A percentile compares a stretch with the other conserved stretches of the same genome.
These are phyloP conservation scores for Acacia crassicarpa DNA, from an alignment of 306 rosid species.

Conservation along the genomic window DNA sequence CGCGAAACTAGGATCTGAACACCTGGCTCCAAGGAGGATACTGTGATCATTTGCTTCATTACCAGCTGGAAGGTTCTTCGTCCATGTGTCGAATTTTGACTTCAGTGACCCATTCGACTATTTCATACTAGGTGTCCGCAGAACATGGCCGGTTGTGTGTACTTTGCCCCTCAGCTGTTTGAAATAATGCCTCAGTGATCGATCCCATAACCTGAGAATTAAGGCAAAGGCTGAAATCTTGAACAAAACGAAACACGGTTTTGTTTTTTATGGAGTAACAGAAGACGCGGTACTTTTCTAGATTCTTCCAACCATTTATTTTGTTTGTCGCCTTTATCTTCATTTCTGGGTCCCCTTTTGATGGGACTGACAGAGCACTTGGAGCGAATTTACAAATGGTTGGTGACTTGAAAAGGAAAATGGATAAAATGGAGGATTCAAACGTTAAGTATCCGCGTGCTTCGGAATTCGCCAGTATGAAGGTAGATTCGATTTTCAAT, in stretches of 20 bases:
- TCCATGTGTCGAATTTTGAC: neutral
- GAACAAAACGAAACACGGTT: slow-evolving; percentile 21
- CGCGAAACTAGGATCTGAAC: neutral
- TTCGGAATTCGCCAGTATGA: neutral
- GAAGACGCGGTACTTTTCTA: slow-evolving; percentile 21
- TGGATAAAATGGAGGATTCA: neutral
- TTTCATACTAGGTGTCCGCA: neutral
- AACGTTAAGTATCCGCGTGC: neutral
- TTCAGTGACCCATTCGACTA: neutral
- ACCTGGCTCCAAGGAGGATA: neutral
- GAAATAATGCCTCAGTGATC: neutral
- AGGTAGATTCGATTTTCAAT: slow-evolving; percentile 2
- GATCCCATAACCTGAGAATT: neutral
- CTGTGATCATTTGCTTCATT: neutral
- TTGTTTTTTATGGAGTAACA: slow-evolving; percentile 31
- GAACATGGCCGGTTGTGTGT: neutral
- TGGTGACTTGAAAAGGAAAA: neutral
- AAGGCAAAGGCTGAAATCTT: slow-evolving; percentile 20
- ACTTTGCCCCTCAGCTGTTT: neutral
- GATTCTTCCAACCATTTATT: neutral
- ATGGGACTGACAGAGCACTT: neutral
- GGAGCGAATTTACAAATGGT: neutral
- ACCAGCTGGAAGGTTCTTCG: neutral
- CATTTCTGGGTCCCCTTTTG: neutral
- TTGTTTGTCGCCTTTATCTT: neutral